Evolutionary conservation across 2,329 filamentous ascomycete species (phyloP), one percentile per base, ranked within the genome.

Genomic region (Trichoderma simmonsii): DNA sequence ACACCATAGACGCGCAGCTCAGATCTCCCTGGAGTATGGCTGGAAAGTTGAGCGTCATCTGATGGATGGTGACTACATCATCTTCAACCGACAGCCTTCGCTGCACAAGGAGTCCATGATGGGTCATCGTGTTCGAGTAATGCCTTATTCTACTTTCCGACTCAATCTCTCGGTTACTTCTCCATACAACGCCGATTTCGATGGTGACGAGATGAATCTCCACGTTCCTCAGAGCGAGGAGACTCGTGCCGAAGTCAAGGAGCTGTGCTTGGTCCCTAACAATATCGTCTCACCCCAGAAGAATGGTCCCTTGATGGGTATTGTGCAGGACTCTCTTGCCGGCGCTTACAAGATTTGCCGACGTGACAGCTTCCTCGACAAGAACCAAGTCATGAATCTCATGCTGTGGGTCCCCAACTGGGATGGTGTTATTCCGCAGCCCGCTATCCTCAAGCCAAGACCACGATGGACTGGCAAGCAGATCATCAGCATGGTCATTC

Each of bases 71-170:
- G 96, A 99, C 82, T 97, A 94, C 76, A 98, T 99, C 83, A 95
- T 99, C 79, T 99, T 99, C 90, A 99, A 99, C 82, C 96, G 96
- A 87, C 96, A 99, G 81, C 96, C 96, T 1, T 99, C 96, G 43
- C 87, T 99, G 78, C 96, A 99, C 87, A 99, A 99, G 83, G 96
- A 99, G 81, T 99, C 96, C 73, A 99, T 99, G 96, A 99, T 99
- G 97, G 96, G 94, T 82, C 96, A 99, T 83, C 91, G 94, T 77
- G 96, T 99, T 74, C 92, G 92, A 73, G 96, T 99, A 73, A 98
- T 99, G 95, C 96, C 96, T 3, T 99, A 97, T 82, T 99, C 96
- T 6, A 99, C 96, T 1, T 99, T 99, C 86, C 92, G 96, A 75
- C 88, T 99, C 61, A 99, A 99, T 79, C 83, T 99, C 76, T 99